Base-by-base conservation (phyloP, 345 rosid genomes). In the Clausena lansium region DNA sequence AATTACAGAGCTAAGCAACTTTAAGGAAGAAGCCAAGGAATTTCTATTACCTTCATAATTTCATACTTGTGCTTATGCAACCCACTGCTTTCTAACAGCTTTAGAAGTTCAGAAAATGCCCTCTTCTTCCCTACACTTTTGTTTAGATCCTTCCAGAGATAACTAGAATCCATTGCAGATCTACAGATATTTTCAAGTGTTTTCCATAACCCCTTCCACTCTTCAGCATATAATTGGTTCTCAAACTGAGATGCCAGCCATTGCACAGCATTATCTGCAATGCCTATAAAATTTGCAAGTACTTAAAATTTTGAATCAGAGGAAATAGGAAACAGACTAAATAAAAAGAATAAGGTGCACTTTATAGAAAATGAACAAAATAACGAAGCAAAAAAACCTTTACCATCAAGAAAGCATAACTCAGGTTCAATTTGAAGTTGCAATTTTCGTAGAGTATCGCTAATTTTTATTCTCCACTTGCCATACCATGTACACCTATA, bases 51-150 rank as follows among this genome's bases (percentile, higher is more conserved):
- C 91, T 92, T 88, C 83, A 87, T 81, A 78, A 82, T 81, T 78
- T 86, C 92, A 74, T 83, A 89, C 88, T 87, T 90, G 88, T 90
- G 98, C 79, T 88, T 88, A 28, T 86, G 89, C 91, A 96, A 80
- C 80, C 97, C 99, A 82, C 85, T 84, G 77, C 73, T 83, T 75
- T 91, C 97, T 73, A 96, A 82, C 85, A 89, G 84, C 87, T 87
- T 89, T 67, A 96, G 85, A 79, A 94, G 94, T 47, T 89, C 94
- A 75, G 89, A 72, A 47, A 92, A 83, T 6, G 87, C 97, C 85
- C 92, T 85, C 83, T 83, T 91, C 88, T 96, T 96, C 63, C 89
- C 88, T 22, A 85, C 70, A 61, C 76, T 82, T 80, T 84, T 93
- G 69, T 78, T 84, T 41, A 52, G 80, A 77, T 90, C 92, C 81